These are phyloP conservation scores for Pseudoperonospora humuli DNA, from an alignment of 352 stramenopile genomes.

Conservation along the genomic window DNA sequence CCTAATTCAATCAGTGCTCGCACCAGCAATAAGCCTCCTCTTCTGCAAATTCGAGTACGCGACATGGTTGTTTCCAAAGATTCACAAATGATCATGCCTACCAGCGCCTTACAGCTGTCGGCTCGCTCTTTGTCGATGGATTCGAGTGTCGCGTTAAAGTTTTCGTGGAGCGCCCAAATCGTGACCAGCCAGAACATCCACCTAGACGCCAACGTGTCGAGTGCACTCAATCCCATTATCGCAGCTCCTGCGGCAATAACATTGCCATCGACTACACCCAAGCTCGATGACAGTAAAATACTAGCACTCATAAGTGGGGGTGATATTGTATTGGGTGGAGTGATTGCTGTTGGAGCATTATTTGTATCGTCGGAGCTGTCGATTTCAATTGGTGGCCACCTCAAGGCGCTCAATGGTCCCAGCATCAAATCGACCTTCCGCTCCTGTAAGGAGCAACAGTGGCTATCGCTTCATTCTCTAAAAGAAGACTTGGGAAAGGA, in stretches of 20 bases:
- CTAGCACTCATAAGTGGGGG: conserved; percentile 43
- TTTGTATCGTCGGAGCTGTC: conserved; percentile 44
- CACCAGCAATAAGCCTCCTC: conserved; percentile 13
- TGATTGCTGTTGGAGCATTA: conserved; percentile 38
- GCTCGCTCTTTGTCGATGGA: conserved; percentile 48
- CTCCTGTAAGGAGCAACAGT: conserved; percentile 41
- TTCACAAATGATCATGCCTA: conserved; percentile 37
- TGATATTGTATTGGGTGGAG: conserved; percentile 44
- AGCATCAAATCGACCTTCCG: conserved; percentile 38
- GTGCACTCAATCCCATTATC: conserved; percentile 16
- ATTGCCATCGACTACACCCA: conserved; percentile 2
- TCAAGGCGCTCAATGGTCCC: conserved; percentile 37
- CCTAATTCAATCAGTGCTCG: conserved; percentile 17
- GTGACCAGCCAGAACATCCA: conserved; percentile 37
- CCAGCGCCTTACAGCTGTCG: conserved; percentile 26
- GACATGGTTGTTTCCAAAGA: conserved; percentile 36
- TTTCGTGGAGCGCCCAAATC: conserved; percentile 36
- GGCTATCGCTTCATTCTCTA: conserved; percentile 10
- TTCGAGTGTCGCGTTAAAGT: conserved; percentile 32
- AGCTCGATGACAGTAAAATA: conserved; percentile 23
- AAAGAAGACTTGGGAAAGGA: conserved; percentile 11
- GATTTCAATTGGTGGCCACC: conserved; percentile 36
- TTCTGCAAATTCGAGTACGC: conserved; percentile 27
- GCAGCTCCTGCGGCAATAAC: conserved; percentile 4
- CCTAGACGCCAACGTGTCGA: conserved; percentile 44